Base-by-base conservation (phyloP, 305 asterid genomes). In the Fraxinus platypoda region DNA sequence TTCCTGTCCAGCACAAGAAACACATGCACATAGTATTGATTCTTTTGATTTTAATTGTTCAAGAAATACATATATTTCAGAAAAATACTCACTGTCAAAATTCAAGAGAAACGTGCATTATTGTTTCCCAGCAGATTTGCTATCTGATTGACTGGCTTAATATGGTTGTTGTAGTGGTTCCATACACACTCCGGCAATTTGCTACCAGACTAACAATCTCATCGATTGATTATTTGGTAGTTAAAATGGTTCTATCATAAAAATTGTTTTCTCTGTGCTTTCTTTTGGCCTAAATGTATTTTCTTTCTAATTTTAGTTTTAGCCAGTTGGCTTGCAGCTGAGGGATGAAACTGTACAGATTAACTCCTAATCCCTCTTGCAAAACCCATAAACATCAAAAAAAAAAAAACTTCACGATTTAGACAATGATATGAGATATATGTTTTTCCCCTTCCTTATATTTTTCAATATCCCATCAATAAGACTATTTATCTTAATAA, bases 401-500 rank as follows among this genome's bases (percentile, higher is more conserved):
- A 31, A 31, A 3, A 31, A 31, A 31, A 52, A 17, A 52, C 62
- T 52, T 17, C 1, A 52, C 4, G 23, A 52, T 52, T 52, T 13
- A 17, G 62, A 52, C 34, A 38, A 46, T 43, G 46, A 73, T 82
- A 79, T 71, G 81, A 57, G 37, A 31, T 6, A 41, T 78, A 72
- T 73, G 34, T 73, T 79, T 84, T 15, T 21, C 30, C 54, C 28
- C 43, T 35, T 54, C 71, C 35, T 7, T 21, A 33, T 72, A 64
- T 68, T 49, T 31, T 23, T 33, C 23, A 33, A 37, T 28, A 46
- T 41, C 85, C 79, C 84, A 66, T 73, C 82, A 82, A 79, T 78
- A 74, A 62, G 30, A 28, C 25, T 38, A 70, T 70, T 31, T 75
- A 77, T 72, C 82, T 35, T 78, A 73, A 84, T 85, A 82, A 78